Evolutionary conservation across 75 land plant species (phyloP).

Genomic region (Gnetum montanum): DNA sequence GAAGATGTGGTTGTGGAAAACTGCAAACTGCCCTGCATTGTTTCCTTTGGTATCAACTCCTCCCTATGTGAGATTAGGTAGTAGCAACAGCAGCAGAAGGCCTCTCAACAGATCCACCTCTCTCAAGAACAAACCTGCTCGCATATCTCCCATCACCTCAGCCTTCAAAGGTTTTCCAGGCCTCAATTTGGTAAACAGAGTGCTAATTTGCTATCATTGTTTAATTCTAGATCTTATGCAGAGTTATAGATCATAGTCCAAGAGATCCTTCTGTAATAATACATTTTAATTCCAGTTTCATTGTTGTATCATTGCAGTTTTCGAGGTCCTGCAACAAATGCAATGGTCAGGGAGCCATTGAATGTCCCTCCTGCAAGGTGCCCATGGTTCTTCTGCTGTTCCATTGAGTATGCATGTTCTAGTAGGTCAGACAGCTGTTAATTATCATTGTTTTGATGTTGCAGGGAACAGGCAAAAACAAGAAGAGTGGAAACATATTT

Average conservation of each 20-base stretch:
- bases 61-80: not conserved
- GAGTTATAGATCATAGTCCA: too few species aligned
- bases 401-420: not conserved
- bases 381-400: constrained; percentile 1
- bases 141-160: constrained; percentile 4
- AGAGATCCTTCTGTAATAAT: too few species aligned
- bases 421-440: not conserved
- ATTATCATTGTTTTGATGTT: not conserved
- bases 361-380: constrained; percentile 82
- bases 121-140: not conserved
- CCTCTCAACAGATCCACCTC: not conserved
- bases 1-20: constrained; percentile 5
- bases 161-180: constrained; percentile 4
- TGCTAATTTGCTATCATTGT: too few species aligned
- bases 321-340: constrained; percentile 47
- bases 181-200: constrained; percentile 4
- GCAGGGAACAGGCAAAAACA: constrained; percentile 86
- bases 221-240: too few species aligned
- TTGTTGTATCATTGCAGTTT: constrained; percentile 23
- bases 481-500: constrained; percentile 88
- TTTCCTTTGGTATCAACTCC: constrained; percentile 10
- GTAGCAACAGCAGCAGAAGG: not conserved
- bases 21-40: not conserved
- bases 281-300: too few species aligned
- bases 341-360: constrained; percentile 68